phyloP scores from a whole-genome alignment of 495 filamentous ascomycete species.

The Xeromyces bisporus region DNA sequence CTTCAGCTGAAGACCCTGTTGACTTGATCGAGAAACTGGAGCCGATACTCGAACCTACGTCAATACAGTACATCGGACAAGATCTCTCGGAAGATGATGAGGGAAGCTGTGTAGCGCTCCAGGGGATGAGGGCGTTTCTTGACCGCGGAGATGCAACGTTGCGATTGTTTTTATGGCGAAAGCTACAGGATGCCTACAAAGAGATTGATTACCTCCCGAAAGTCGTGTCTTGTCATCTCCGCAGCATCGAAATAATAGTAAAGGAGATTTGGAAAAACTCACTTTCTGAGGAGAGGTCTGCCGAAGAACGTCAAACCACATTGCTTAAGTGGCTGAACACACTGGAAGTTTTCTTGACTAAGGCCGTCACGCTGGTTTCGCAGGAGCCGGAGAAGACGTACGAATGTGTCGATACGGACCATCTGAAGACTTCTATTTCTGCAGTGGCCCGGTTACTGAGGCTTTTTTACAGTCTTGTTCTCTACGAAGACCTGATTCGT shows the following conservation, averaged over 20 bases:
- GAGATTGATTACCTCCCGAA: conserved; percentile 70
- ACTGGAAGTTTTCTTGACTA: conserved; percentile 56
- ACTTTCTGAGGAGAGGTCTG: conserved; percentile 37
- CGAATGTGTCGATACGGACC: conserved; percentile 67
- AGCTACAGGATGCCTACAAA: conserved; percentile 72
- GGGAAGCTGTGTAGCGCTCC: conserved; percentile 21
- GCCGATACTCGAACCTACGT: conserved; percentile 66
- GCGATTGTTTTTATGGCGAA: conserved; percentile 71
- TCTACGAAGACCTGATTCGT: conserved; percentile 67
- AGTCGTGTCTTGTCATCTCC: conserved; percentile 68
- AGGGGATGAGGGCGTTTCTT: conserved; percentile 71
- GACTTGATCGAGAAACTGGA: conserved; percentile 82
- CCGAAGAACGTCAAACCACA: conserved; percentile 44
- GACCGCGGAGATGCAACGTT: conserved; percentile 63
- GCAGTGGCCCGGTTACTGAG: conserved; percentile 49
- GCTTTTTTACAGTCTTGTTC: conserved; percentile 57
- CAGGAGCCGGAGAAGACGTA: conserved; percentile 50
- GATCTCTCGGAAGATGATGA: conserved; percentile 6
- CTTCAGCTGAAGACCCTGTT: conserved; percentile 50
- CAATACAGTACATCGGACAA: conserved; percentile 24
- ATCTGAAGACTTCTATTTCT: conserved; percentile 50
- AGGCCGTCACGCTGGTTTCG: conserved; percentile 44
- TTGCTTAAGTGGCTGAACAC: conserved; percentile 61
- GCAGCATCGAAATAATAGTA: conserved; percentile 67
- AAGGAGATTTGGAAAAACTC: conserved; percentile 47